Percentiles rank a stretch among this genome's conserved stretches.
phyloP scores from a whole-genome alignment of 2,329 filamentous ascomycete species.

The Botrytis fragariae region DNA sequence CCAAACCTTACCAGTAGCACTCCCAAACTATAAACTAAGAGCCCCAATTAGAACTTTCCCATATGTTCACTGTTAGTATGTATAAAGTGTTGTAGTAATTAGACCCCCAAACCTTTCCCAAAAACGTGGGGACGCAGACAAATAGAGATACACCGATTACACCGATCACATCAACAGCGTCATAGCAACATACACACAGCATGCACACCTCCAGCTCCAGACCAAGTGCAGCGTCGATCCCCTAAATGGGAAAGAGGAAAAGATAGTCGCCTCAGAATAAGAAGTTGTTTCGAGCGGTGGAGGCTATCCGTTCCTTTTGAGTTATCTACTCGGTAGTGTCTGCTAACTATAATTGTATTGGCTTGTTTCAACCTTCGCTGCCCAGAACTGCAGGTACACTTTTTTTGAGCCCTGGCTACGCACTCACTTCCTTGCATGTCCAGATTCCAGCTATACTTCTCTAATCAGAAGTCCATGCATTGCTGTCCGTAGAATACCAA shows the following conservation, averaged over 20 bases:
- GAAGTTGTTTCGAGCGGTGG: background rate
- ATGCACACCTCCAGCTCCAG: background rate
- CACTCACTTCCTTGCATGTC: background rate
- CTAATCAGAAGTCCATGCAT: background rate
- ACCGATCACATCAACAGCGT: slow-evolving; percentile 7
- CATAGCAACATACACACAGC: background rate
- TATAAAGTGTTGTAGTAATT: background rate
- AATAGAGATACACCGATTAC: background rate
- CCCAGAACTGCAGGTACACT: slow-evolving; percentile 6
- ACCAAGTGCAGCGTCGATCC: slow-evolving; percentile 4
- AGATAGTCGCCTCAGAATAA: background rate
- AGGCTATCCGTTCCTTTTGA: background rate
- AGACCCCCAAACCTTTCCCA: background rate
- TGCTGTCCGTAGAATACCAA: background rate
- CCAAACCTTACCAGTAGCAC: background rate
- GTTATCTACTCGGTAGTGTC: slow-evolving; percentile 3
- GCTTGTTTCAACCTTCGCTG: background rate
- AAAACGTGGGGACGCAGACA: background rate
- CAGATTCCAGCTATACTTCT: background rate
- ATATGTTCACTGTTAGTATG: background rate
- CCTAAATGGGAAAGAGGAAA: slow-evolving; percentile 4
- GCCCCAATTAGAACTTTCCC: too few relatives aligned
- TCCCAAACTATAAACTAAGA: background rate
- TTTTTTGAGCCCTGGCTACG: background rate
- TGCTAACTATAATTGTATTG: background rate